These are phyloP conservation scores for Amanita rubescens DNA, from an alignment of 768 basidiomycete species.

Conservation along the genomic window DNA sequence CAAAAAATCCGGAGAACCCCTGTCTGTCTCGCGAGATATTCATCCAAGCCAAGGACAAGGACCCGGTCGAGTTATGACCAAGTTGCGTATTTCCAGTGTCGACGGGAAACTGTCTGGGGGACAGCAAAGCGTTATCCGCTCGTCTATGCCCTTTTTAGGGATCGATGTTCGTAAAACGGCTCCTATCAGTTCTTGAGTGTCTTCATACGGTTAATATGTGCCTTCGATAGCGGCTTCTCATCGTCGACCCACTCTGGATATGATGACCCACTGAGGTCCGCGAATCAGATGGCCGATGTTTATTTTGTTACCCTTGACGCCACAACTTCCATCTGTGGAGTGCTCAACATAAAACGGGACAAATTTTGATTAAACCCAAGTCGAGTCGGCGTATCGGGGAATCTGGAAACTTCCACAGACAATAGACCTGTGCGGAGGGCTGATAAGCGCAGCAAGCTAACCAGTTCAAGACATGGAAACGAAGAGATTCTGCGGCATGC, in stretches of 20 bases:
- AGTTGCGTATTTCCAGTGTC: not conserved
- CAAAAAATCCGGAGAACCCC: not conserved
- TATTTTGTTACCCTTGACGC: not conserved
- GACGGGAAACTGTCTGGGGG: not conserved
- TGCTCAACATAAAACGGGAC: not conserved
- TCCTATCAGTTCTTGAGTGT: not conserved
- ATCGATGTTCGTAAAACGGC: not conserved
- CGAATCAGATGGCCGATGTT: not conserved
- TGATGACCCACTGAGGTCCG: slow-evolving; percentile 1
- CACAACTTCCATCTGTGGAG: not conserved
- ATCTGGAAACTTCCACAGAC: not conserved
- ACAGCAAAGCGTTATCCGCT: not conserved
- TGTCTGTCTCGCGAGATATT: not conserved
- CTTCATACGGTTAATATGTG: slow-evolving; percentile 1
- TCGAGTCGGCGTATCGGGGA: not conserved
- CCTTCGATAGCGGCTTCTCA: not conserved
- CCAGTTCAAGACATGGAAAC: not conserved
- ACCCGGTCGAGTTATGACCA: not conserved
- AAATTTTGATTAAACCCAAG: not conserved
- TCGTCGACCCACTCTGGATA: not conserved
- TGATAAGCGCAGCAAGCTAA: not conserved
- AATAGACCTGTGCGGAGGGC: not conserved
- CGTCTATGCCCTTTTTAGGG: not conserved
- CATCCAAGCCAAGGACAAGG: not conserved
- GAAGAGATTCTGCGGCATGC: not conserved